These are phyloP conservation scores for Misopates orontium DNA, from an alignment of 257 asterid species.

Conservation along the genomic window DNA sequence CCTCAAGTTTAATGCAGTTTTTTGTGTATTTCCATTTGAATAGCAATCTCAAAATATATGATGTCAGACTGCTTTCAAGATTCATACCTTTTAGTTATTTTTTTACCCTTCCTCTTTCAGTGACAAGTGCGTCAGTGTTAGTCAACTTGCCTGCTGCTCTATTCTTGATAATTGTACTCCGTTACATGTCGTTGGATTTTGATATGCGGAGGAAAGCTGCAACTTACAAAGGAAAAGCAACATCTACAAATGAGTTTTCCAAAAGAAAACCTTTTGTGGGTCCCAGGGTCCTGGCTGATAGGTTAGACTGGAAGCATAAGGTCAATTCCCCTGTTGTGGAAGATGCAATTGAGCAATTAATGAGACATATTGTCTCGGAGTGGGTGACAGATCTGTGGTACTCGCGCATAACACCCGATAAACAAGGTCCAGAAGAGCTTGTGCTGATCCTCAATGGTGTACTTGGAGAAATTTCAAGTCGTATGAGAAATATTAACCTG, in stretches of 20 bases:
- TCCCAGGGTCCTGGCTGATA: constrained; percentile 38
- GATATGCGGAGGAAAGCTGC: constrained; percentile 84
- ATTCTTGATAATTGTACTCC: constrained; percentile 58
- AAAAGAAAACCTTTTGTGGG: constrained; percentile 40
- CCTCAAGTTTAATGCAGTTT: too few relatives aligned
- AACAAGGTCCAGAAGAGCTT: constrained; percentile 91
- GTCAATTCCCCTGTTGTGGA: constrained; percentile 92
- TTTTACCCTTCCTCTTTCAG: constrained; percentile 46
- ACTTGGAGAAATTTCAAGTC: constrained; percentile 81
- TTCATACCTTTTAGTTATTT: constrained; percentile 17
- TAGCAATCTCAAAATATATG: neutral
- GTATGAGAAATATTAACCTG: constrained; percentile 77
- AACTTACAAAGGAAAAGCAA: constrained; percentile 65
- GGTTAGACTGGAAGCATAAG: constrained; percentile 80
- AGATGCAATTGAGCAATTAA: constrained; percentile 86
- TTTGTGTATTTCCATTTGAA: neutral
- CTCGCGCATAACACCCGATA: constrained; percentile 87
- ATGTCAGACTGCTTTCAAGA: neutral
- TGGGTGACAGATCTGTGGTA: constrained; percentile 99
- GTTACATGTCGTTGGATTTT: constrained; percentile 79
- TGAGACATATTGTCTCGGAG: constrained; percentile 87
- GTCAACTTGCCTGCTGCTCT: constrained; percentile 90
- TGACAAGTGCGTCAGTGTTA: constrained; percentile 87
- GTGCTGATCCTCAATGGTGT: constrained; percentile 81
- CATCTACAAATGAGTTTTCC: constrained; percentile 39